Base-by-base conservation (phyloP, 2,329 filamentous ascomycete genomes). In the Aplosporella prunicola region DNA sequence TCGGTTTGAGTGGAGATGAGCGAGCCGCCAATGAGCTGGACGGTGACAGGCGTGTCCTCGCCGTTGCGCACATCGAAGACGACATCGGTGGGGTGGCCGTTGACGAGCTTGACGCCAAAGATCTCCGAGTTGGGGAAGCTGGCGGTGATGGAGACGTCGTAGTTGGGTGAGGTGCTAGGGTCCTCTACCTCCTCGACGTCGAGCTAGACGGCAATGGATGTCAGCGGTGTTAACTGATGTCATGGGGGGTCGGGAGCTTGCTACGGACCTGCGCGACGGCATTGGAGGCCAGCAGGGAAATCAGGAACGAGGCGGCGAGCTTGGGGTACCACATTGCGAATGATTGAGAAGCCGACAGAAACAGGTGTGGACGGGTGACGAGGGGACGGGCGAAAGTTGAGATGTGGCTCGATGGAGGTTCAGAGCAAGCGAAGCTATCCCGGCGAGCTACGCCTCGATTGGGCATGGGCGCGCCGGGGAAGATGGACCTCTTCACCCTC, bases 101-200 rank as follows among this genome's bases (percentile, higher is more conserved):
- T 98, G 69, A 96, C 76, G 50, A 96, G 78, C 75, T 93, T 94
- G 51, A 96, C 78, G 52, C 89, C 91, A 51, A 95, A 91, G 63
- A 93, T 80, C 68, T 93, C 85, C 41, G 73, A 68, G 46, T 74
- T 62, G 20, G 76, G 76, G 62, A 80, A 80, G 22, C 69, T 67
- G 41, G 74, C 67, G 35, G 68, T 64, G 45, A 76, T 66, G 37
- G 64, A 62, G 47, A 80, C 69, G 41, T 67, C 67, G 43, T 76
- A 58, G 43, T 64, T 71, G 47, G 67, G 79, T 60, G 56, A 80
- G 11, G 26, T 29, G 22, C 68, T 63, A 78, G 74, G 59, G 50
- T 82, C 78, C 45, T 77, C 75, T 52, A 82, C 40, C 41, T 62
- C 57, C 41, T 57, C 49, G 16, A 40, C 40, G 20, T 48, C 45